phyloP scores from a whole-genome alignment of 2,329 filamentous ascomycete genomes.

The Didymella sp. region DNA sequence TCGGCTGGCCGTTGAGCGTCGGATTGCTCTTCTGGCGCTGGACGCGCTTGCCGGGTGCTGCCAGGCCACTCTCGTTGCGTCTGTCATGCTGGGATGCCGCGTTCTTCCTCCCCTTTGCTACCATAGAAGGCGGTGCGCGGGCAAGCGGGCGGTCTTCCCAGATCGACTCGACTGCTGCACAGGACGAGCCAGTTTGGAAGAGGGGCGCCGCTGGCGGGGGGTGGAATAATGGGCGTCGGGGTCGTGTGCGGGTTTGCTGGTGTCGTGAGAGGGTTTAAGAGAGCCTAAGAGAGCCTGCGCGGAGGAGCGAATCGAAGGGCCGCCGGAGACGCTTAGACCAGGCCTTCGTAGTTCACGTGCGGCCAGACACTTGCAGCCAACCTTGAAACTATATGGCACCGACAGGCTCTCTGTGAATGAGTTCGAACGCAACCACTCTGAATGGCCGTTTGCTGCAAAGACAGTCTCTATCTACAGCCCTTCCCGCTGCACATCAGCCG shows the following conservation, averaged over 20 bases:
- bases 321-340: slow-evolving; percentile 7
- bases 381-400: neutral
- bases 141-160: slow-evolving; percentile 47
- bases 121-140: slow-evolving; percentile 52
- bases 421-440: neutral
- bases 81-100: slow-evolving; percentile 58
- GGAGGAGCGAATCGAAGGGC: slow-evolving; percentile 18
- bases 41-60: slow-evolving; percentile 76
- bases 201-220: slow-evolving; percentile 42
- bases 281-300: slow-evolving; percentile 4
- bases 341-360: neutral
- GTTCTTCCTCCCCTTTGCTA: slow-evolving; percentile 55
- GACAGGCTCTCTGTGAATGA: neutral
- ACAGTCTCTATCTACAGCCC: neutral
- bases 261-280: too few relatives aligned
- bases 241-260: slow-evolving; percentile 29
- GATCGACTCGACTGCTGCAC: slow-evolving; percentile 52
- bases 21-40: slow-evolving; percentile 56
- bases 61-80: slow-evolving; percentile 86
- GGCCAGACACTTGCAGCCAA: neutral
- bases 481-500: neutral
- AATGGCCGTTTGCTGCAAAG: neutral
- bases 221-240: slow-evolving; percentile 24
- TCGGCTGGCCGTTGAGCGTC: slow-evolving; percentile 48
- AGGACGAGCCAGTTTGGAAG: slow-evolving; percentile 56